Percentiles rank a stretch among this genome's conserved stretches.
Conservation (phyloP, 169 alveolate species). For the Neospora caninum region DNA sequence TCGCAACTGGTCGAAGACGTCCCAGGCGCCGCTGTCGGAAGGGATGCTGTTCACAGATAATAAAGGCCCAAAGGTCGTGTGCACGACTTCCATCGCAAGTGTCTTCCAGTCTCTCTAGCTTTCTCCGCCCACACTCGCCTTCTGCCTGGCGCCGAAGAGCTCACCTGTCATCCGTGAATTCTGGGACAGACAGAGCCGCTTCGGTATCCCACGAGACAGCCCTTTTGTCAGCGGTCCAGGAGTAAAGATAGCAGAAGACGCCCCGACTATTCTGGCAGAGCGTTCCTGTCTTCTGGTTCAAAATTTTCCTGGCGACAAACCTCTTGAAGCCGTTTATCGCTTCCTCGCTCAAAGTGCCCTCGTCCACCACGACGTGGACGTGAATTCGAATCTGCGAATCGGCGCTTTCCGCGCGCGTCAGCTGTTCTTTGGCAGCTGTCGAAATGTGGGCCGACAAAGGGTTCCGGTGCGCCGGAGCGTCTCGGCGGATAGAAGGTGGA, state of each 20-base stretch:
- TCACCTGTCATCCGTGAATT: not conserved
- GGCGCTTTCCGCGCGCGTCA: not conserved
- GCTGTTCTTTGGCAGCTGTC: not conserved
- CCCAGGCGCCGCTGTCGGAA: slow-evolving; percentile 28
- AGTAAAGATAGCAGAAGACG: not conserved
- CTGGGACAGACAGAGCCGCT: not conserved
- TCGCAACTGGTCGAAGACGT: slow-evolving; percentile 10
- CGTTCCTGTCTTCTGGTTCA: not conserved
- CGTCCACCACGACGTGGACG: slow-evolving; percentile 19
- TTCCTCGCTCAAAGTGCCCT: not conserved
- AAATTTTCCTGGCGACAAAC: slow-evolving; percentile 10
- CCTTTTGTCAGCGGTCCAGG: not conserved
- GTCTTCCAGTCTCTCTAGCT: not conserved
- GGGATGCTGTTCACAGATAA: not conserved
- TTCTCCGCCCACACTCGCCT: not conserved
- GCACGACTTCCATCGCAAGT: not conserved
- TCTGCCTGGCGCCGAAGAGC: not conserved
- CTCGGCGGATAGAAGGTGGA: slow-evolving; percentile 2
- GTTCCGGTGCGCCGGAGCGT: slow-evolving; percentile 37
- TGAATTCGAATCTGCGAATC: not conserved
- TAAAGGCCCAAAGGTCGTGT: no score
- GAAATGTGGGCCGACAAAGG: slow-evolving; percentile 12
- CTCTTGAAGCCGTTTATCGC: slow-evolving; percentile 23
- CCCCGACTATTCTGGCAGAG: not conserved
- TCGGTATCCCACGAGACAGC: slow-evolving; percentile 7